Base-by-base conservation (phyloP, 208 protist genomes). In the Trypanosoma theileri region DNA sequence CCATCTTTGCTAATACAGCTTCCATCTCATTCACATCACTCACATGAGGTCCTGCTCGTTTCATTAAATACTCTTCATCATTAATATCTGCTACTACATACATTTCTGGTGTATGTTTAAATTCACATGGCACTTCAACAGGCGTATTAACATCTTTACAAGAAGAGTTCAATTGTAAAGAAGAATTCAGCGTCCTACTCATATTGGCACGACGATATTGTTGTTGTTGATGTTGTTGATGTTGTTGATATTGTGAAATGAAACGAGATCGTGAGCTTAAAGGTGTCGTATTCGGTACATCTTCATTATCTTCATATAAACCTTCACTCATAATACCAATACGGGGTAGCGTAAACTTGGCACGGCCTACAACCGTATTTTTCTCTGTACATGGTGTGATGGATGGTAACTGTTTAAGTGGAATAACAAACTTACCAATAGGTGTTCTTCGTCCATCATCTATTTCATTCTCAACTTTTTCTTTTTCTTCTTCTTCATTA, bases 81-180 rank as follows among this genome's bases (percentile, higher is more conserved):
- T 92, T 95, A 65, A 95, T 91, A 69, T 92, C 84, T 1, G 80
- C 75, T 17, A 92, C 73, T 12, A 76, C 66, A 69, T 89, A 92
- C 56, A 79, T 69, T 8, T 62, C 60, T 13, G 75, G 75, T 7
- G 77, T 69, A 44, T 92, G 84, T 11, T 57, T 42, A 40, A 85
- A 82, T 28, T 79, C 82, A 24, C 69, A 35, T 13, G 48, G 45
- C 22, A 44, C 52, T 28, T 40, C 59, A 45, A 12, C 44, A n/a
- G 8, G 8, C 3, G 44, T 19, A 26, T 51, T 48, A n/a, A 48
- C 44, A 48, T 12, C 26, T 51, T 53, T 59, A 17, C 42, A 41
- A 14, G 31, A 14, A 24, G 63, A 52, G 1, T 42, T 16, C 21
- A 68, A 14, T 13, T 51, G 59, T 3, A 58, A 24, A 21, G 51